phyloP scores from a whole-genome alignment of 2,329 filamentous ascomycete species.

The Cytospora paraplurivora region DNA sequence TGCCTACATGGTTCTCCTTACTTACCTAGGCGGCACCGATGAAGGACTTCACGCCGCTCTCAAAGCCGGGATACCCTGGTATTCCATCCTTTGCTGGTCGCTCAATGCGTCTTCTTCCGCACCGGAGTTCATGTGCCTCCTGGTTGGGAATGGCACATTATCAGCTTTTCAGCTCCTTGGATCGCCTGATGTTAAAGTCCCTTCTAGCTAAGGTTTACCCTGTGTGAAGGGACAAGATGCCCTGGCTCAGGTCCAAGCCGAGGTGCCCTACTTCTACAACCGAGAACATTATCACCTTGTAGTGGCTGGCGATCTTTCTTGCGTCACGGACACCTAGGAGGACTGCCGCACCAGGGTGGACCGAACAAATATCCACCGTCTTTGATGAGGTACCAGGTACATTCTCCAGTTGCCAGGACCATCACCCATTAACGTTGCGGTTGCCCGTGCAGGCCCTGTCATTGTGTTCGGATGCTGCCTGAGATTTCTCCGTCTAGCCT shows the following conservation, averaged over 20 bases:
- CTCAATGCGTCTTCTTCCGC: constrained; percentile 18
- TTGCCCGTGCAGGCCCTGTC: constrained; percentile 46
- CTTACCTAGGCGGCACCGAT: neutral
- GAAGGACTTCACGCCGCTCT: neutral
- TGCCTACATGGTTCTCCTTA: constrained; percentile 5
- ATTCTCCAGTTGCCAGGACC: constrained; percentile 30
- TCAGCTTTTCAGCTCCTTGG: constrained; percentile 51
- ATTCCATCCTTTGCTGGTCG: constrained; percentile 9
- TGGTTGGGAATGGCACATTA: constrained; percentile 46
- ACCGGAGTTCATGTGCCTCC: constrained; percentile 26
- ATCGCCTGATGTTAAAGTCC: constrained; percentile 39
- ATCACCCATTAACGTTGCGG: constrained; percentile 34
- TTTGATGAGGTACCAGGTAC: constrained; percentile 45
- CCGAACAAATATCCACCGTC: constrained; percentile 43
- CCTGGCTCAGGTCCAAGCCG: constrained; percentile 40
- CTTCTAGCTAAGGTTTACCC: constrained; percentile 35
- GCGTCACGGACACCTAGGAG: constrained; percentile 40
- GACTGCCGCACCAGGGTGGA: constrained; percentile 37
- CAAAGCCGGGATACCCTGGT: constrained; percentile 8
- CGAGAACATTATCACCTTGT: constrained; percentile 30
- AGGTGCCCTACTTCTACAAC: constrained; percentile 22
- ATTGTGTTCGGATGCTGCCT: constrained; percentile 46
- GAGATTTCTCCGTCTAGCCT: constrained; percentile 50
- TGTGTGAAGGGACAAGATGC: constrained; percentile 8
- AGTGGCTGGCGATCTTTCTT: constrained; percentile 41